Percentiles rank a stretch among this genome's conserved stretches.
Evolutionary conservation across 345 rosid genomes (phyloP).

Genomic region (Toxicodendron radicans): DNA sequence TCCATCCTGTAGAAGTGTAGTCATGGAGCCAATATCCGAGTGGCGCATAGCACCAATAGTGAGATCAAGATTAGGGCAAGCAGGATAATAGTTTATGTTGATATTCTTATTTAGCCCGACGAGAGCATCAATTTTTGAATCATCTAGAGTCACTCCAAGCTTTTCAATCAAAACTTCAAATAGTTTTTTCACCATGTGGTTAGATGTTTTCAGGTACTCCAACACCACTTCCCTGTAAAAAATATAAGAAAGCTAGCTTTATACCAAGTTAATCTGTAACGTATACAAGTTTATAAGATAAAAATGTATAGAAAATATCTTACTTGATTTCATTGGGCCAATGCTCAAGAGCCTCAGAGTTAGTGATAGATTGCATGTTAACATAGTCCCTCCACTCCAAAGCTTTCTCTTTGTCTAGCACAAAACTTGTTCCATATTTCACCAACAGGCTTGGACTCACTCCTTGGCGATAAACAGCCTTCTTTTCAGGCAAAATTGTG

Average conservation of each 20-base stretch:
- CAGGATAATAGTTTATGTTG: conserved; percentile 65
- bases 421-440: conserved; percentile 56
- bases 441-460: conserved; percentile 53
- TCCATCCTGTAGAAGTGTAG: conserved; percentile 57
- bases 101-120: conserved; percentile 37
- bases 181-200: conserved; percentile 40
- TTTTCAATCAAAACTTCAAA: conserved; percentile 39
- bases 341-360: conserved; percentile 48
- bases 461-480: conserved; percentile 41
- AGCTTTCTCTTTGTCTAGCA: conserved; percentile 55
- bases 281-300: too few relatives aligned
- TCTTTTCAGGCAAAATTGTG: conserved; percentile 45
- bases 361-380: conserved; percentile 48
- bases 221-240: conserved; percentile 46
- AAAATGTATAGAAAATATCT: background rate
- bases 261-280: too few relatives aligned
- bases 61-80: conserved; percentile 40
- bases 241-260: too few relatives aligned
- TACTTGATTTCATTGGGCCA: conserved; percentile 60
- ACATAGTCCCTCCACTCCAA: conserved; percentile 70
- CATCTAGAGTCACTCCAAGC: conserved; percentile 40
- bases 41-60: conserved; percentile 64
- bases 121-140: conserved; percentile 38
- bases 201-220: conserved; percentile 43
- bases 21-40: conserved; percentile 58